Base-by-base conservation (phyloP, 768 basidiomycete species). In the Plicaturopsis crispa region DNA sequence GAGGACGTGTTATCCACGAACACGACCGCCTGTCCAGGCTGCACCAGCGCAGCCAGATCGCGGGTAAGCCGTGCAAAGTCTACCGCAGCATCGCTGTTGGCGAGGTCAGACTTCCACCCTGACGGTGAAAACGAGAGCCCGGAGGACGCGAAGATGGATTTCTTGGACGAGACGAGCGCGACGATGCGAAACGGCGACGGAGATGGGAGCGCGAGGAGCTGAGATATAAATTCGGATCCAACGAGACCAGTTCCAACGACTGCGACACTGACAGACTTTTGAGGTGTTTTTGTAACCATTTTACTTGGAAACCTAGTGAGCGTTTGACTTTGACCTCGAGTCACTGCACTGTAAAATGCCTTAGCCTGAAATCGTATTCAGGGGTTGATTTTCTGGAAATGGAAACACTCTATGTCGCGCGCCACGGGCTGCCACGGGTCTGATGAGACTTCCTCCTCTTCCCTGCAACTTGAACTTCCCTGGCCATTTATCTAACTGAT, bases 161-260 rank as follows among this genome's bases (percentile, higher is more conserved):
- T 62, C 33, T 68, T 80, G 31, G 84, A 83, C 17, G 82, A 81
- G 33, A 81, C 70, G 40, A 88, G 66, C 13, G 81, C 77, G 50
- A 84, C 67, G 50, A 91, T 65, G 35, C 62, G 69, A 66, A 87
- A 79, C n/a, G 63, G 67, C 50, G 51, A 48, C 23, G 75, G 64
- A n/a, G 66, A 43, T 2, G 84, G 78, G 24, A 80, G 70, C 10
- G 80, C 66, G 34, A 78, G 69, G 17, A 97, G 70, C 60, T 98
- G 96, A 30, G 70, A 60, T 57, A 98, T 69, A 50, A 98, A 76
- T 54, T 90, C 88, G 28, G 76, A 69, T 20, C 96, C 96, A 18
- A 99, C 96, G 37, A 94, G 84, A 3, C 96, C 96, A 22, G 90
- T 75, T 41, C 96, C 96, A 39, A 97, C 70, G 46, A 96, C 71